phyloP scores from a whole-genome alignment of 2,329 filamentous ascomycete genomes.

The Epichloe gansuensis region DNA sequence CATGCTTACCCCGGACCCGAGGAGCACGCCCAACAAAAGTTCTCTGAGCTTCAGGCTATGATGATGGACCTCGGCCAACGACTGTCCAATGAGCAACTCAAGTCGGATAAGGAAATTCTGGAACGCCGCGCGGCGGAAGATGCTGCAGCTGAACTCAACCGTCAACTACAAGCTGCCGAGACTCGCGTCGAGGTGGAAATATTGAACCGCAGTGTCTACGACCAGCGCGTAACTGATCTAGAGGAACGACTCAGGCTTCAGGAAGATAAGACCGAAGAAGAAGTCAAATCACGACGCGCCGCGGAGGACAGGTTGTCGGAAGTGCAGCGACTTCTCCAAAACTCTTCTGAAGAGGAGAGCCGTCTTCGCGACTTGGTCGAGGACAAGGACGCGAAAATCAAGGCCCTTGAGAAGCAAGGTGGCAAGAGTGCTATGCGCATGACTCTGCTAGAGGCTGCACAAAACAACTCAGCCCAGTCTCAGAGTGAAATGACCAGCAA shows the following conservation, averaged over 20 bases:
- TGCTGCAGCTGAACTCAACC: conserved; percentile 37
- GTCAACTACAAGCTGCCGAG: conserved; percentile 44
- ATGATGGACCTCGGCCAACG: conserved; percentile 48
- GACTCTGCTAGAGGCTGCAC: conserved; percentile 56
- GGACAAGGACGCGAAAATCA: conserved; percentile 57
- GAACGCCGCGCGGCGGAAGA: conserved; percentile 42
- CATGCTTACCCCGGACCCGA: conserved; percentile 36
- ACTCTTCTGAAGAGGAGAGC: conserved; percentile 60
- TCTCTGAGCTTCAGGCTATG: conserved; percentile 47
- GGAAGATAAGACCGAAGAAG: conserved; percentile 51
- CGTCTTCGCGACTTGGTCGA: conserved; percentile 55
- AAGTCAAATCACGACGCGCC: conserved; percentile 49
- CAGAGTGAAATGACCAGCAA: conserved; percentile 44
- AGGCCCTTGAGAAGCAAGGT: conserved; percentile 42
- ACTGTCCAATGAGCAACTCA: conserved; percentile 34
- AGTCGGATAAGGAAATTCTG: conserved; percentile 35
- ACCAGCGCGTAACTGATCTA: conserved; percentile 53
- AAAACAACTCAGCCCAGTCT: conserved; percentile 41
- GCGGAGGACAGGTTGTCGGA: conserved; percentile 64
- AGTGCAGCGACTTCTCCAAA: conserved; percentile 55
- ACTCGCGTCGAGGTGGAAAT: conserved; percentile 49
- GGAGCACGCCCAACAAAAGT: conserved; percentile 39
- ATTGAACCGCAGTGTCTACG: conserved; percentile 45
- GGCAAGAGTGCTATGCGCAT: conserved; percentile 48
- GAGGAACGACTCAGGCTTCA: conserved; percentile 55